Conservation (phyloP, 306 rosid genomes). For the Dryas drummondii region DNA sequence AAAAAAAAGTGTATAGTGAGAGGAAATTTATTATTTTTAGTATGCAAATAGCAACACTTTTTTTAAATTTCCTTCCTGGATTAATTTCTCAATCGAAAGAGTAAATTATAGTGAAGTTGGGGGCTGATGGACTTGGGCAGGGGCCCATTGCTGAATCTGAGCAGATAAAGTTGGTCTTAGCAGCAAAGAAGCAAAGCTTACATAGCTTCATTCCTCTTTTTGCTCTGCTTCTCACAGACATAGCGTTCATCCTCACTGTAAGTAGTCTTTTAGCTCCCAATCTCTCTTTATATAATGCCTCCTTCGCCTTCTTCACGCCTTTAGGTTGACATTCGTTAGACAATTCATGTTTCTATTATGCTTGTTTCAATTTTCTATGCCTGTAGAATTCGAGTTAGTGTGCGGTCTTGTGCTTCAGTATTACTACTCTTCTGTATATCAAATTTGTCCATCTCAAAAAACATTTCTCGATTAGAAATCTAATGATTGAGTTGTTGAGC, state of each 20-base stretch:
- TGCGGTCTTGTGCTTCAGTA: not conserved
- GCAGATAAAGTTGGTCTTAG: not conserved
- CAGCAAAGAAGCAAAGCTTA: not conserved
- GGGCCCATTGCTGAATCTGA: not conserved
- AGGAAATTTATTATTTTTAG: no score
- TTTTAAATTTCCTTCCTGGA: no score
- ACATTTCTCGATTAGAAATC: not conserved
- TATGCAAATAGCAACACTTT: no score
- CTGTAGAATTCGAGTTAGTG: not conserved
- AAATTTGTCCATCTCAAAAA: not conserved
- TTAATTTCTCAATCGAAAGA: no score
- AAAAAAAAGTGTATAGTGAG: no score
- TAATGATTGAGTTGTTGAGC: not conserved
- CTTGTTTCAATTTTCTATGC: not conserved
- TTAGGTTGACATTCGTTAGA: not conserved
- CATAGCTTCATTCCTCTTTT: not conserved
- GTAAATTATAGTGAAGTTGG: no score
- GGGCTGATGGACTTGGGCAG: not conserved
- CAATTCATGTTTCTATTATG: not conserved
- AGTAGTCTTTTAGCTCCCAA: not conserved
- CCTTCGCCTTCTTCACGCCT: not conserved
- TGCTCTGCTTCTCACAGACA: not conserved
- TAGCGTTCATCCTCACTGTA: conserved; percentile 13
- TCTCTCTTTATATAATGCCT: not conserved
- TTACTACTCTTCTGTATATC: not conserved